A percentile compares a stretch with the other conserved stretches of the same genome.
These are phyloP conservation scores for Neonectria hederae DNA, from an alignment of 2,329 filamentous ascomycete genomes.

Conservation along the genomic window DNA sequence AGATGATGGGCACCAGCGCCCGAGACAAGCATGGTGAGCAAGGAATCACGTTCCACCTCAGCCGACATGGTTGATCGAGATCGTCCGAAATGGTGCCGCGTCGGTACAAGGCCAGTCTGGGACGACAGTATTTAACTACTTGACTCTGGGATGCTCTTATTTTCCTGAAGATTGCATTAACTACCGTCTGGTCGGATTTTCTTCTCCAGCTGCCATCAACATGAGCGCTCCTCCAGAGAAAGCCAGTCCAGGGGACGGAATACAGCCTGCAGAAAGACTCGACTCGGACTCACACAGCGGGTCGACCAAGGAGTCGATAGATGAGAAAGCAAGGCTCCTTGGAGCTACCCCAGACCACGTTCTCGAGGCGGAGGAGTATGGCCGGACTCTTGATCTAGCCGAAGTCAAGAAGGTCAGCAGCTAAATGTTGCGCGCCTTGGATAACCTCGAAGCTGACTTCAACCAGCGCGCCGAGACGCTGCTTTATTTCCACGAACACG, in stretches of 20 bases:
- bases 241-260: not conserved
- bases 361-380: constrained; percentile 31
- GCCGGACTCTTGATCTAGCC: constrained; percentile 10
- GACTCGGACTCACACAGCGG: not conserved
- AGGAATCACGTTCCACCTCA: not conserved
- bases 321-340: constrained; percentile 8
- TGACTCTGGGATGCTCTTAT: not conserved
- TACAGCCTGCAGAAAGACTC: not conserved
- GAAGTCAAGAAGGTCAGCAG: constrained; percentile 22
- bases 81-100: not conserved
- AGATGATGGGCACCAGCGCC: not conserved
- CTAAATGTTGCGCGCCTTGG: accelerated
- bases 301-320: constrained; percentile 6
- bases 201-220: not conserved
- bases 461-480: constrained; percentile 26
- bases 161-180: not conserved
- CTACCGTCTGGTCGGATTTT: not conserved
- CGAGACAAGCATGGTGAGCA: not conserved
- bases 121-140: not conserved
- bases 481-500: constrained; percentile 32
- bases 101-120: not conserved
- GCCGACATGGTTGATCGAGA: not conserved
- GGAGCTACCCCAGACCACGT: constrained; percentile 29
- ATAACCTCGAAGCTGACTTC: not conserved
- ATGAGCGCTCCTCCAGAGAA: constrained; percentile 24